These are phyloP conservation scores for Debaryomyces sp. DNA, from an alignment of 1,139 yeast species.

Conservation along the genomic window DNA sequence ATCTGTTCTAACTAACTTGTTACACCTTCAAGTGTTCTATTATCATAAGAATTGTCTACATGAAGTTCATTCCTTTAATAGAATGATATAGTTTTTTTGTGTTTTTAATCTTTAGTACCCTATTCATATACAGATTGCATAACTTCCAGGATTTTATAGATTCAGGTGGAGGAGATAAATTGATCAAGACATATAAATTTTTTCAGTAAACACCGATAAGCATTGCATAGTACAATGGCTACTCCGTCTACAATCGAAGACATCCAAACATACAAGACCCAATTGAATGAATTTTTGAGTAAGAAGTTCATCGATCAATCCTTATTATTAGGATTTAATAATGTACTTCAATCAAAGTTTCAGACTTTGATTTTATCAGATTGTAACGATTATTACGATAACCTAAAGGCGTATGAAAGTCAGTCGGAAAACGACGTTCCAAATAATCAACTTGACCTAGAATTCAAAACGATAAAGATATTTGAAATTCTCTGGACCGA, in stretches of 20 bases:
- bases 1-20: neutral
- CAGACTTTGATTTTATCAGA: slow-evolving; percentile 40
- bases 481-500: slow-evolving; percentile 60
- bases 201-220: neutral
- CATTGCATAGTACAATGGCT: neutral
- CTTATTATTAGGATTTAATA: slow-evolving; percentile 46
- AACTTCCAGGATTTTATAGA: slow-evolving; percentile 5
- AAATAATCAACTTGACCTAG: slow-evolving; percentile 18
- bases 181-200: neutral
- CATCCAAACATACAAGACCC: slow-evolving; percentile 27
- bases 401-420: slow-evolving; percentile 8
- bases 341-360: slow-evolving; percentile 46
- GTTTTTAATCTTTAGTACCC: slow-evolving; percentile 1
- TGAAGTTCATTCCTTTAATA: slow-evolving; percentile 6
- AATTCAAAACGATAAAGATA: slow-evolving; percentile 34
- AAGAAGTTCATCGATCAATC: slow-evolving; percentile 45
- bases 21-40: neutral
- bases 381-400: slow-evolving; percentile 26
- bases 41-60: slow-evolving; percentile 2
- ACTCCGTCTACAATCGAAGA: slow-evolving; percentile 20
- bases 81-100: slow-evolving; percentile 7
- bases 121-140: slow-evolving; percentile 4
- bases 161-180: slow-evolving; percentile 3
- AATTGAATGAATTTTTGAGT: slow-evolving; percentile 31
- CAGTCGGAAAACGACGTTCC: slow-evolving; percentile 12